A percentile compares a stretch with the other conserved stretches of the same genome.
Evolutionary conservation across 2,329 filamentous ascomycete species (phyloP).

Genomic region (Penicillium sp.): DNA sequence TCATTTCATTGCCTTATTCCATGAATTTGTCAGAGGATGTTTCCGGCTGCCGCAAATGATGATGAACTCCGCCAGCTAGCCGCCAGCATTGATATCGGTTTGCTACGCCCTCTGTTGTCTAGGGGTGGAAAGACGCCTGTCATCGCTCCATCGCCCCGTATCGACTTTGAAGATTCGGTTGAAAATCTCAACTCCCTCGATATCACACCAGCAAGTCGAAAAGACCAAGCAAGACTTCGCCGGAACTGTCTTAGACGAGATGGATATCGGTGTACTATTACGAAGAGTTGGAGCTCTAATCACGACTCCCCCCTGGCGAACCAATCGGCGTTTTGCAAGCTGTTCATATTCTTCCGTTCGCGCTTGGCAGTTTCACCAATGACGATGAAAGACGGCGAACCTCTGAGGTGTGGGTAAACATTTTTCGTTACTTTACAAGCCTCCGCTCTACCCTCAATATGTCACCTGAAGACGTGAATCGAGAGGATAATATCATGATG

Average conservation of each 20-base stretch:
- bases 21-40: too few species aligned
- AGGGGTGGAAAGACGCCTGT: neutral
- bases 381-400: neutral
- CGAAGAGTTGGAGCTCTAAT: neutral
- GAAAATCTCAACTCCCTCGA: neutral
- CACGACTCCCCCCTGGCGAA: neutral
- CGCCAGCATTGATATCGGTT: neutral
- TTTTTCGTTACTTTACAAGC: slow-evolving; percentile 4
- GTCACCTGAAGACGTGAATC: neutral
- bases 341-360: slow-evolving; percentile 4
- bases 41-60: neutral
- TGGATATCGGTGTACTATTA: neutral
- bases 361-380: neutral
- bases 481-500: neutral
- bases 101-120: neutral
- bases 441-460: neutral
- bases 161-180: neutral
- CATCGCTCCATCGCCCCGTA: neutral
- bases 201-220: neutral
- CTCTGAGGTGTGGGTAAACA: neutral
- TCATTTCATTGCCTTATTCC: too few species aligned
- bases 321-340: neutral
- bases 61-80: slow-evolving; percentile 1
- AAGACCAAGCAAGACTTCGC: neutral
- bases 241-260: neutral